A percentile compares a stretch with the other conserved stretches of the same genome.
Conservation (phyloP, 2,329 filamentous ascomycete genomes). For the Ceratocystis harringtonii region DNA sequence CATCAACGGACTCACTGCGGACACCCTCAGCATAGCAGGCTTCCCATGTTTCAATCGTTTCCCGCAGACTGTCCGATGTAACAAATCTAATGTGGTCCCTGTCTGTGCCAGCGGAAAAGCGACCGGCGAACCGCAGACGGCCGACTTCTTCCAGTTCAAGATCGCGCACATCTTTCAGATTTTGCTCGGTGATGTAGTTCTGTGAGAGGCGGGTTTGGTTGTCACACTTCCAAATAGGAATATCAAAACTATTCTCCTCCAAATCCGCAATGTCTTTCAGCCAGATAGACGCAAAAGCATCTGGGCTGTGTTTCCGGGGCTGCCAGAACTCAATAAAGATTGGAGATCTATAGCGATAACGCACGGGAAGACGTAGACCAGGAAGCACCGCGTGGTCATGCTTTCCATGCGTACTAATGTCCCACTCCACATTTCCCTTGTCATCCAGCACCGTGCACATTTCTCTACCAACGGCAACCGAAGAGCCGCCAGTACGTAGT, state of each 20-base stretch:
- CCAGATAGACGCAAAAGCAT: constrained; percentile 73
- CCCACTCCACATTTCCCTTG: constrained; percentile 28
- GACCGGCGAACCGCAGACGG: constrained; percentile 60
- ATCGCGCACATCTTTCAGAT: constrained; percentile 53
- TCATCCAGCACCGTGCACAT: constrained; percentile 2
- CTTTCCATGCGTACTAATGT: constrained; percentile 31
- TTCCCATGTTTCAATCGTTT: constrained; percentile 92
- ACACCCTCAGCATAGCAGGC: constrained; percentile 81
- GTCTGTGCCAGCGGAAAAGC: constrained; percentile 84
- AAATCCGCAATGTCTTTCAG: constrained; percentile 71
- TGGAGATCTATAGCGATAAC: constrained; percentile 77
- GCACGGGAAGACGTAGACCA: constrained; percentile 64
- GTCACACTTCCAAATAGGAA: constrained; percentile 82
- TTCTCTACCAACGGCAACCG: constrained; percentile 35
- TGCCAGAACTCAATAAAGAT: constrained; percentile 76
- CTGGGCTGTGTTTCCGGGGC: constrained; percentile 50
- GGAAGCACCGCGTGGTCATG: constrained; percentile 20
- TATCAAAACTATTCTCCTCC: constrained; percentile 58
- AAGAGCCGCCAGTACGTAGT: constrained; percentile 71
- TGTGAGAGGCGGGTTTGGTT: constrained; percentile 64
- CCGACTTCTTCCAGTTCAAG: constrained; percentile 68
- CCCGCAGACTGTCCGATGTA: constrained; percentile 71
- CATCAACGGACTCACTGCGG: constrained; percentile 51
- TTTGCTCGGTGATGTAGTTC: constrained; percentile 78
- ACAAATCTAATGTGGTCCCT: constrained; percentile 72